Evolutionary conservation across 2,329 filamentous ascomycete species (phyloP), one percentile per base, ranked within the genome.

Genomic region (Penicillium sp.): DNA sequence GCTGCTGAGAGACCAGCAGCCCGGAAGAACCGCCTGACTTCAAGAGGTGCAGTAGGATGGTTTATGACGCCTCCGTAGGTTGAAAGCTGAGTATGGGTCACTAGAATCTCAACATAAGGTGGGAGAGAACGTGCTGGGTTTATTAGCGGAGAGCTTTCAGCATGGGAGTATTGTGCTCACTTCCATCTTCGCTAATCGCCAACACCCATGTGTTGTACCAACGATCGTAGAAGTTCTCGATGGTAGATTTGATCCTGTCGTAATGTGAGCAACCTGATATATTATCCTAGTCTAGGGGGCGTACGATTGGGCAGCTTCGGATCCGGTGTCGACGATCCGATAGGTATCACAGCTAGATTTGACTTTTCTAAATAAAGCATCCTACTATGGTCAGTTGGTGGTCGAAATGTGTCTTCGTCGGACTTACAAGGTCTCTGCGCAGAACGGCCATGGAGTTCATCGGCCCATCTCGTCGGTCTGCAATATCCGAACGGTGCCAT

Each of bases 1-100:
- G 88, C 86, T 0, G 87, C 88, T 0, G 87, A 89, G 0, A 90
- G 79, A 1, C 87, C 86, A 0, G 87, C 88, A 0, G 86, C 85
- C 40, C 87, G 84, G 71, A 90, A 90, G 69, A 88, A 89, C 29
- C 86, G 84, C 23, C 88, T 87, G 0, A 89, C 87, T 67, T 88
- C 85, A 1, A 85, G 75, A 0, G 87, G 86, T 0, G 87, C 87
- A 0, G 86, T 89, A 1, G 86, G 85, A 57, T 90, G 87, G 61
- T 90, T 90, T 66, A 90, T 88, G 11, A 90, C 86, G 56, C 85
- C 86, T 52, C 85, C 85, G 68, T 90, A 90, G 14, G 87, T 88
- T n/a, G 88, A 90, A 1, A 90, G 76, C 25, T 86, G 82, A 1
- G 88, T 90, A 61, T 90, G 88, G 0, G 84, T 88, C 37, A 89